Percentiles rank a stretch among this genome's conserved stretches.
Evolutionary conservation across 2,329 filamentous ascomycete species (phyloP).

Genomic region (Colletotrichum paranaense): DNA sequence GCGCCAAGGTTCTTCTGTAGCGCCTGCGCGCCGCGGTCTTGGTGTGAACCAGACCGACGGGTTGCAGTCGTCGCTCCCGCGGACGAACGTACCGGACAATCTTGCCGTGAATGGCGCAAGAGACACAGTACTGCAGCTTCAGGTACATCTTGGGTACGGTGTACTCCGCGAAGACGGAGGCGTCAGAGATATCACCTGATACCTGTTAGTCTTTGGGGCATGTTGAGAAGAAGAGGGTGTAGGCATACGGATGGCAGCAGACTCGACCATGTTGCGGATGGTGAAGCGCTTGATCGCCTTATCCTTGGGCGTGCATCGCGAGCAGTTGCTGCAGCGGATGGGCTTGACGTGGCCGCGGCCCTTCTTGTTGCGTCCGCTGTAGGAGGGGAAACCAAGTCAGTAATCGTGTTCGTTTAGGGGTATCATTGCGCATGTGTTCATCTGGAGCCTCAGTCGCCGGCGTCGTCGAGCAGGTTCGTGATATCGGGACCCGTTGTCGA

Average conservation of each 20-base stretch:
- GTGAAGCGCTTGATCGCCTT: constrained; percentile 99
- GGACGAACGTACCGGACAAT: constrained; percentile 95
- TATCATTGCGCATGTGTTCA: not conserved
- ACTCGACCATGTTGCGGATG: constrained; percentile 99
- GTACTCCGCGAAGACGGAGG: constrained; percentile 99
- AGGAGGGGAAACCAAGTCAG: constrained; percentile 39
- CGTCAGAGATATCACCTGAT: constrained; percentile 99
- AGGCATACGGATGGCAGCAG: constrained; percentile 96
- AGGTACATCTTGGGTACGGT: constrained; percentile 99
- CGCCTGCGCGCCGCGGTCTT: constrained; percentile 53
- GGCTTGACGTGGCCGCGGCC: constrained; percentile 99
- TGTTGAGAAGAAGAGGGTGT: not conserved
- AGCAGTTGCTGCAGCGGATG: constrained; percentile 83
- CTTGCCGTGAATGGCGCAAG: constrained; percentile 99
- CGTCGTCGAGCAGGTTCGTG: not conserved
- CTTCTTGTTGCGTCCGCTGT: constrained; percentile 99
- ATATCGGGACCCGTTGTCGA: not conserved
- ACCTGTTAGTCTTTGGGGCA: constrained; percentile 22
- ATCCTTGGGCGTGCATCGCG: constrained; percentile 95
- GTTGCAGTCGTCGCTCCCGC: constrained; percentile 69
- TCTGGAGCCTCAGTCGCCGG: not conserved
- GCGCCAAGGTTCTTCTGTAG: constrained; percentile 72
- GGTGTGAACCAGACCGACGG: constrained; percentile 11
- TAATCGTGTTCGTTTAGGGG: not conserved
- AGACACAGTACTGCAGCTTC: constrained; percentile 99